These are phyloP conservation scores for Helotiales sp. DNA, from an alignment of 2,329 filamentous ascomycete genomes.

Conservation along the genomic window DNA sequence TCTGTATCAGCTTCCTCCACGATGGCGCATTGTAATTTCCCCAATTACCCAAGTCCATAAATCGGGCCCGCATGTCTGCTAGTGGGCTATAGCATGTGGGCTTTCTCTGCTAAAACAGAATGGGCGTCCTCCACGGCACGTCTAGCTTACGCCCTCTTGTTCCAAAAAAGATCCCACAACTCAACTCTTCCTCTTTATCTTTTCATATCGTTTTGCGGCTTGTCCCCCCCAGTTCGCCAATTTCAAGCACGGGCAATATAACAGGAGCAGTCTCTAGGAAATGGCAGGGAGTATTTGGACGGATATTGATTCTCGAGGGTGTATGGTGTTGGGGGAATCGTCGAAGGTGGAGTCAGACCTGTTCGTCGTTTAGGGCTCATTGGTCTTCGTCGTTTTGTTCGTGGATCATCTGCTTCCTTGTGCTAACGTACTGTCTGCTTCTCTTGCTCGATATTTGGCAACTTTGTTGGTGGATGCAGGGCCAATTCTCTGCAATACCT, in stretches of 20 bases:
- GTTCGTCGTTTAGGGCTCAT: conserved; percentile 2
- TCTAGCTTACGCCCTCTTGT: background rate
- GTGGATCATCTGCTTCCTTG: background rate
- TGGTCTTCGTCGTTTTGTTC: conserved; percentile 2
- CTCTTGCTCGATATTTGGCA: too few relatives aligned
- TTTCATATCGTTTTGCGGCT: background rate
- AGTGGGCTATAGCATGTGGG: background rate
- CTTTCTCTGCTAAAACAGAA: background rate
- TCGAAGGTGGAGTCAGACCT: background rate
- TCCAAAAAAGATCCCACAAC: background rate
- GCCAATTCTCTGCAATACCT: too few relatives aligned
- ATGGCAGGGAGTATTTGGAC: background rate
- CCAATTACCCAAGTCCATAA: background rate
- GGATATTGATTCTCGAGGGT: background rate
- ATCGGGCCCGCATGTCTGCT: background rate
- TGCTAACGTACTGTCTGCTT: background rate
- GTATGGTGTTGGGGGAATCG: background rate
- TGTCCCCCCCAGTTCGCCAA: background rate
- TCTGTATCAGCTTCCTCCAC: background rate
- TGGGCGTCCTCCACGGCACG: background rate
- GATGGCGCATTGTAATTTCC: background rate
- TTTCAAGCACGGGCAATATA: background rate
- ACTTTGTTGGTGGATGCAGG: too few relatives aligned
- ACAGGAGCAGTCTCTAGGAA: background rate
- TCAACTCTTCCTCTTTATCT: background rate